These are phyloP conservation scores for Pseudogymnoascus pannorum DNA, from an alignment of 2,329 filamentous ascomycete species.

Conservation along the genomic window DNA sequence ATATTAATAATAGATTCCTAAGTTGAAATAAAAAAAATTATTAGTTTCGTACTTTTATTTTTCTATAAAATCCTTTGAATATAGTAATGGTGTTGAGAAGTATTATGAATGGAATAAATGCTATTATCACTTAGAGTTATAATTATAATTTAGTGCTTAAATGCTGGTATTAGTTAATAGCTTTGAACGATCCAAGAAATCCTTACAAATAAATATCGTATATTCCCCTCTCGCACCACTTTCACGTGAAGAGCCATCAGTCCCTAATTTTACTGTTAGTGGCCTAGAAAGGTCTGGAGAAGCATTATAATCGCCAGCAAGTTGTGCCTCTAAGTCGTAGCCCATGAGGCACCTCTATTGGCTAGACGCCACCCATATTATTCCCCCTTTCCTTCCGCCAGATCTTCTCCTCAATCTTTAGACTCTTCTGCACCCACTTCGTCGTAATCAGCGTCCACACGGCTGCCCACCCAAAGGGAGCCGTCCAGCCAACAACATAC, in stretches of 20 bases:
- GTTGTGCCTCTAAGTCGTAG: not conserved
- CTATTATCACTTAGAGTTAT: too few species aligned
- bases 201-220: not conserved
- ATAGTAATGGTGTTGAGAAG: too few species aligned
- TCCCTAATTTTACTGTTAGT: too few species aligned
- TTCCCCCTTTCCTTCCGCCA: conserved; percentile 16
- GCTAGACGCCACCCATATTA: not conserved
- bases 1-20: too few species aligned
- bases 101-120: too few species aligned
- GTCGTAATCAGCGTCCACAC: conserved; percentile 17
- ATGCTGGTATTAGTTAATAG: not conserved
- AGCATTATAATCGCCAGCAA: not conserved
- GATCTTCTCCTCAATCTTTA: conserved; percentile 17
- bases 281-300: not conserved
- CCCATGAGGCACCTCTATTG: not conserved
- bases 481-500: conserved; percentile 22
- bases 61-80: too few species aligned
- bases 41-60: too few species aligned
- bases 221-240: not conserved
- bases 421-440: conserved; percentile 17
- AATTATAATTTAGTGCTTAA: not conserved
- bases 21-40: too few species aligned
- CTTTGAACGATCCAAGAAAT: not conserved
- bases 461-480: conserved; percentile 20
- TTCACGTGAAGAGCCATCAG: not conserved